These are phyloP conservation scores for Calvatia gigantea DNA, from an alignment of 768 basidiomycete species.

Conservation along the genomic window DNA sequence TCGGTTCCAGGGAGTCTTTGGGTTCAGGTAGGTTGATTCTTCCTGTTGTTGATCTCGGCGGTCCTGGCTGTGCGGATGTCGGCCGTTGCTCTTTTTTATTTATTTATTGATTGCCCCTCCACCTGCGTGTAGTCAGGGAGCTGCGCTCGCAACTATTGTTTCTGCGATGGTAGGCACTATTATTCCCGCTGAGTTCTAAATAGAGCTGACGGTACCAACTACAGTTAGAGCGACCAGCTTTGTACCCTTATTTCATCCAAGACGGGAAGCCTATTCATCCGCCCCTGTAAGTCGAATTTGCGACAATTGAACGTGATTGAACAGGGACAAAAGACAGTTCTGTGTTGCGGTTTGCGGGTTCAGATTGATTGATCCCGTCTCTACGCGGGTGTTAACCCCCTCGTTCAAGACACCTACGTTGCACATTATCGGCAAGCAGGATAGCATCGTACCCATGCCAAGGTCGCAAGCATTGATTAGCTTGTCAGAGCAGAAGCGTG, in stretches of 20 bases:
- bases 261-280: slow-evolving; percentile 68
- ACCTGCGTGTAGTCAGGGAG: slow-evolving; percentile 58
- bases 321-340: slow-evolving; percentile 46
- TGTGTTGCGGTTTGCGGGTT: slow-evolving; percentile 79
- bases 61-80: neutral
- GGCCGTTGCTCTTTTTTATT: neutral
- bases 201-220: neutral
- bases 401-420: slow-evolving; percentile 69
- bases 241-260: slow-evolving; percentile 56
- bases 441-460: slow-evolving; percentile 71
- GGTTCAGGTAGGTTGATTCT: slow-evolving; percentile 70
- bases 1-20: slow-evolving; percentile 62
- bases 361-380: slow-evolving; percentile 45
- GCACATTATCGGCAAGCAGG: slow-evolving; percentile 74
- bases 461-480: slow-evolving; percentile 56
- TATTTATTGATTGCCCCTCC: slow-evolving; percentile 4
- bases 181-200: neutral
- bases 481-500: slow-evolving; percentile 51
- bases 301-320: slow-evolving; percentile 1
- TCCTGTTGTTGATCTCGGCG: too few species aligned
- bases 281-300: slow-evolving; percentile 53
- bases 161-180: slow-evolving; percentile 56
- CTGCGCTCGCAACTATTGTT: slow-evolving; percentile 68
- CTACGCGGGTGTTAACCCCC: slow-evolving; percentile 44
- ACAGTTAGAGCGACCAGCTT: slow-evolving; percentile 38